Percentiles rank a stretch among this genome's conserved stretches.
Conservation (phyloP, 2,329 filamentous ascomycete genomes). For the Rutstroemia sp. region DNA sequence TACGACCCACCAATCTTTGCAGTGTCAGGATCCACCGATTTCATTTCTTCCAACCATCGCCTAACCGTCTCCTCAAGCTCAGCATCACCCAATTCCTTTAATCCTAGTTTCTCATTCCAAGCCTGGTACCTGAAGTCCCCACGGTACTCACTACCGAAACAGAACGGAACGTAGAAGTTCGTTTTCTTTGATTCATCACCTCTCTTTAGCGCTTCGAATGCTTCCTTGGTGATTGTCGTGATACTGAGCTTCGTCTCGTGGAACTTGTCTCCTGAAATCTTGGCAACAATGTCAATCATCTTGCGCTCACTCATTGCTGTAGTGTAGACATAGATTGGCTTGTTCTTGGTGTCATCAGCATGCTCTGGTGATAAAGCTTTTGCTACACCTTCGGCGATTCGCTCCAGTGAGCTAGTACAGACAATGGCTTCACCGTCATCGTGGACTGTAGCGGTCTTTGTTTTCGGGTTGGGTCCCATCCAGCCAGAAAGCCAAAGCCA, state of each 20-base stretch:
- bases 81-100: too few species aligned
- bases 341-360: slow-evolving; percentile 17
- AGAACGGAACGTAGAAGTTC: slow-evolving; percentile 26
- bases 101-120: too few species aligned
- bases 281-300: slow-evolving; percentile 7
- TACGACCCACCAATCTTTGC: too few species aligned
- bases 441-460: slow-evolving; percentile 3
- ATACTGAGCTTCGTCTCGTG: too few species aligned
- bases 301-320: slow-evolving; percentile 10
- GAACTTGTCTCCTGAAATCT: slow-evolving; percentile 7
- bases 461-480: slow-evolving; percentile 11
- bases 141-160: too few species aligned
- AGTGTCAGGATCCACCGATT: too few species aligned
- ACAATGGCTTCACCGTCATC: slow-evolving; percentile 13
- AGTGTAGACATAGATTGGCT: slow-evolving; percentile 12
- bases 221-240: slow-evolving; percentile 6
- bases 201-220: slow-evolving; percentile 6
- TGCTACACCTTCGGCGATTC: slow-evolving; percentile 13
- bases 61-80: too few species aligned
- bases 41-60: too few species aligned
- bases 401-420: slow-evolving; percentile 9
- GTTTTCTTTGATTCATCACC: slow-evolving; percentile 9
- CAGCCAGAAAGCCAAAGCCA: slow-evolving; percentile 8
- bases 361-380: slow-evolving; percentile 9
- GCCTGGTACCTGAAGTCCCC: too few species aligned